Conservation (phyloP, 768 basidiomycete species). For the Thelephora ganbajun region DNA sequence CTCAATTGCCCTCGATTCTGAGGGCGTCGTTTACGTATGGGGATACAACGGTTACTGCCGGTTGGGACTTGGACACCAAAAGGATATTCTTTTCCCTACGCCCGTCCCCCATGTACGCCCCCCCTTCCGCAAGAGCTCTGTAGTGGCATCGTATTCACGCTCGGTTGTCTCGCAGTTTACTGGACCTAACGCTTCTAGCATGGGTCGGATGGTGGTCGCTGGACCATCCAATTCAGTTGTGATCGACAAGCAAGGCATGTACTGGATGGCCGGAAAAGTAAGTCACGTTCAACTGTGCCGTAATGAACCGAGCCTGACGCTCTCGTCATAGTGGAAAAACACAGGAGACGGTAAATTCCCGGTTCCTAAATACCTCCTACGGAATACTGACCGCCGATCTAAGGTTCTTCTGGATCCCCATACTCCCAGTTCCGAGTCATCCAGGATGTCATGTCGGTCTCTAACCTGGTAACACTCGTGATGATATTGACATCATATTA, state of each 20-base stretch:
- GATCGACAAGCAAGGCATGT: conserved; percentile 76
- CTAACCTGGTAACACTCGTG: too few species aligned
- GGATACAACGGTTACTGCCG: conserved; percentile 88
- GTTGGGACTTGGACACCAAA: conserved; percentile 77
- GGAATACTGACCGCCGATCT: conserved; percentile 2
- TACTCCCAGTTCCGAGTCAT: conserved; percentile 80
- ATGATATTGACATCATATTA: conserved; percentile 15
- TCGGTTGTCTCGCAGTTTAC: conserved; percentile 40
- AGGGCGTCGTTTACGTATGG: conserved; percentile 74
- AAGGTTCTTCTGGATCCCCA: conserved; percentile 75
- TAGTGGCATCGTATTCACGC: background rate
- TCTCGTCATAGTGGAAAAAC: conserved; percentile 65
- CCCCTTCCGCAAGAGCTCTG: background rate
- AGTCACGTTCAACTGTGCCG: conserved; percentile 2
- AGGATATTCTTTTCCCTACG: conserved; percentile 69
- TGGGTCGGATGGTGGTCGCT: conserved; percentile 51
- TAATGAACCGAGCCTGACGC: background rate
- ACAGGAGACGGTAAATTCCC: conserved; percentile 67
- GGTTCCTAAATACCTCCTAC: background rate
- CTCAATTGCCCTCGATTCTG: conserved; percentile 62
- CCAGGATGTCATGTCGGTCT: conserved; percentile 66
- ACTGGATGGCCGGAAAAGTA: conserved; percentile 76
- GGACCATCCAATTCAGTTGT: conserved; percentile 81
- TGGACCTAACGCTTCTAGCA: conserved; percentile 47
- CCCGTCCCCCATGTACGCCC: conserved; percentile 58